Evolutionary conservation across 2,329 filamentous ascomycete species (phyloP), one percentile per base, ranked within the genome.

Genomic region (Fusarium tuaranense): DNA sequence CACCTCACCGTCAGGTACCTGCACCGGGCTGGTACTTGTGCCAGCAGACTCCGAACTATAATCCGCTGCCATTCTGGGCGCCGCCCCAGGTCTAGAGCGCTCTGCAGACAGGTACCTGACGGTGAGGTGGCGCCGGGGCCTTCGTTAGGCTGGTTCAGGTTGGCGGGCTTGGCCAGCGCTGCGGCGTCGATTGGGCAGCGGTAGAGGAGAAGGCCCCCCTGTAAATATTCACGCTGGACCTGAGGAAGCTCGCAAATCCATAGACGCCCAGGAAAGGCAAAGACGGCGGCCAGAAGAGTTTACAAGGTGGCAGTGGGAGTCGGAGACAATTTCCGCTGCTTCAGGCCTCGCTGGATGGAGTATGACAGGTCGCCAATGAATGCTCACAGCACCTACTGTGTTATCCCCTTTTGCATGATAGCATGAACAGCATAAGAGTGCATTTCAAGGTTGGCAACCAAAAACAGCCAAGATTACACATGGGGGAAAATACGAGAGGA

Each of bases 141-240:
- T 48, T 66, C 51, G 59, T 75, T 78, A 78, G 75, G 70, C 73
- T 78, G 74, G 76, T 78, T 79, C 77, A 79, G 75, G 77, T 79
- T 74, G 76, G 71, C 70, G 69, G 73, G 63, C 73, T 76, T 76
- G 76, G 71, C 69, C 69, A 69, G 51, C 63, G 67, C 74, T 60
- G 48, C 68, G 48, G 41, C 68, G 51, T 66, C 69, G 73, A 72
- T 76, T 74, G 75, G 75, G 65, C 57, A 53, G 59, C 48, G 51
- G 12, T 38, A 61, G 68, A 68, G 59, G 67, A 61, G 63, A 68
- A 63, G 58, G 36, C 39, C 48, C 46, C 76, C 76, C 74, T 74
- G 74, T 74, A 76, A 63, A 71, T 62, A 60, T 68, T 65, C 70
- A 68, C 70, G 70, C 69, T 65, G 67, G 58, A 68, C 64, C 64